Base-by-base conservation (phyloP, 352 stramenopile genomes). In the Pythium grandisporangium region DNA sequence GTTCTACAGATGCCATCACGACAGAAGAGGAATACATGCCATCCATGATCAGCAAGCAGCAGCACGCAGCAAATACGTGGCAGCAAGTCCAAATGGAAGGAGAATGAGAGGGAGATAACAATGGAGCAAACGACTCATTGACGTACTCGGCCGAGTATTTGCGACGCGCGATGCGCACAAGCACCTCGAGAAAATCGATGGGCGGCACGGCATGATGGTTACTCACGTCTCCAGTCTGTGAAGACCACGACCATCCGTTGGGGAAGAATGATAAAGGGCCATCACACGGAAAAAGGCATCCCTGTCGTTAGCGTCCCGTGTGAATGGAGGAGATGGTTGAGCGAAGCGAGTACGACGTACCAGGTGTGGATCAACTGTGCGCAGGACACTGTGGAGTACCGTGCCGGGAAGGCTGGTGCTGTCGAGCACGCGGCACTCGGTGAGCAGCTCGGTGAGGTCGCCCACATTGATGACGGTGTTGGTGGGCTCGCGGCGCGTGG, bases 121-220 rank as follows among this genome's bases (percentile, higher is more conserved):
- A 33, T 7, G 10, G 10, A 50, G 2, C 22, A 25, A 22, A 12
- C 35, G 10, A 16, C 7, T 13, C 30, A 2, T 5, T 36, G 12
- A 59, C 67, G 23, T 69, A 82, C 70, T 84, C 73, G 27, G 63
- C 49, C 4, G 67, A 56, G 42, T 87, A 87, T 44, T 85, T 85
- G 39, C 73, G 70, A 30, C 76, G 58, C 0, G 66, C 65, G 0
- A 68, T 47, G 32, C 73, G 76, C 22, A 90, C 48, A 2, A 90
- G 58, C 17, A 41, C 63, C 63, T 90, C 76, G 16, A 90, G 49
- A 30, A 80, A 90, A 42, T 87, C 76, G 4, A 62, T 30, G 0
- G 76, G 76, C 23, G 69, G 56, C 6, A 90, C 27, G 2, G 48
- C 55, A 1, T 73, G 70, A 23, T 82, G 55, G 6, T 48, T 36